phyloP scores from a whole-genome alignment of 352 stramenopile genomes.

The Phytopythium sindhum region DNA sequence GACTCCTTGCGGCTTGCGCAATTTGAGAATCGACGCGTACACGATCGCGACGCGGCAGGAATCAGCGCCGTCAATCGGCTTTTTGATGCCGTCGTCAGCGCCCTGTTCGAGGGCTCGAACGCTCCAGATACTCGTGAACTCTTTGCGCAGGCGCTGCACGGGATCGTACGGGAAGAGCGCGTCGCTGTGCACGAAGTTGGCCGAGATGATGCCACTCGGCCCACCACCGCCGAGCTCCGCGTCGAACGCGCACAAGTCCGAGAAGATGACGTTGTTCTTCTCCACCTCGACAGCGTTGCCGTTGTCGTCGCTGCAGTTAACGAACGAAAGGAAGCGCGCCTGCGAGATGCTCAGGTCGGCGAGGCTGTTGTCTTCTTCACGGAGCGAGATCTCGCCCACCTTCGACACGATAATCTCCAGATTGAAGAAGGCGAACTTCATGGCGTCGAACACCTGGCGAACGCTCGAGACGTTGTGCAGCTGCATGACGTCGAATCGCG shows the following conservation, averaged over 20 bases:
- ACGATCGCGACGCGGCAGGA: background rate
- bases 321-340: slow-evolving; percentile 39
- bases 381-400: slow-evolving; percentile 49
- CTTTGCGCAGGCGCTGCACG: slow-evolving; percentile 27
- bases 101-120: background rate
- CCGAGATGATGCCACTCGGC: slow-evolving; percentile 25
- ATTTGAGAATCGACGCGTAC: background rate
- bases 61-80: too few relatives aligned
- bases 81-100: background rate
- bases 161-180: slow-evolving; percentile 41
- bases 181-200: slow-evolving; percentile 37
- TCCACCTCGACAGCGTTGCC: slow-evolving; percentile 26
- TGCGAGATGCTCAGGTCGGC: slow-evolving; percentile 36
- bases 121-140: slow-evolving; percentile 20
- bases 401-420: slow-evolving; percentile 60
- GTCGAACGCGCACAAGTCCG: slow-evolving; percentile 20
- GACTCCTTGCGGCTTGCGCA: background rate
- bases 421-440: slow-evolving; percentile 51
- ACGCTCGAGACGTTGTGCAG: slow-evolving; percentile 30
- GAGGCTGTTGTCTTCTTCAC: slow-evolving; percentile 51
- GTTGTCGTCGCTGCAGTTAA: slow-evolving; percentile 15
- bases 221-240: slow-evolving; percentile 17
- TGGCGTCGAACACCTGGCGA: slow-evolving; percentile 42
- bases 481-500: slow-evolving; percentile 40
- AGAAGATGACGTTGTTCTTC: slow-evolving; percentile 39